phyloP scores from a whole-genome alignment of 2,329 filamentous ascomycete species.

The Ophiostoma novo-ulmi region DNA sequence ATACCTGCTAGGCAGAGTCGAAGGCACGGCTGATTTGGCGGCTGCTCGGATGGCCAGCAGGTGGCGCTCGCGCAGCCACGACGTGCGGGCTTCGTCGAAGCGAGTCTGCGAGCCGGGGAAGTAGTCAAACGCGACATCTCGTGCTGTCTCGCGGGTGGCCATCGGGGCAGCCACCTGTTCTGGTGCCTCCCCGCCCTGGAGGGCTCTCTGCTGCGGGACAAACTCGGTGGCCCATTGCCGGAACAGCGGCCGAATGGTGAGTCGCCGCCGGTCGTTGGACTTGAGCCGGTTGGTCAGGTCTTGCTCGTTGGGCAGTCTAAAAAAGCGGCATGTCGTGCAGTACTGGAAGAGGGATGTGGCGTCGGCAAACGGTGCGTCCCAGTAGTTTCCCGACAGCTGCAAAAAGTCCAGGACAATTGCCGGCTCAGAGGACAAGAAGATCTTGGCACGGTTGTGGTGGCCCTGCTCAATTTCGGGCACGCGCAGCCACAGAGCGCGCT shows the following conservation, averaged over 20 bases:
- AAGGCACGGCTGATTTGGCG: conserved; percentile 30
- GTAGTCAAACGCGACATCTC: conserved; percentile 46
- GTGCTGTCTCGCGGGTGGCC: conserved; percentile 41
- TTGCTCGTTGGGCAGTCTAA: conserved; percentile 41
- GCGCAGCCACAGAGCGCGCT: conserved; percentile 59
- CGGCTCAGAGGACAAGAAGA: conserved; percentile 58
- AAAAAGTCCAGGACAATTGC: conserved; percentile 56
- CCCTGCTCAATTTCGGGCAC: conserved; percentile 61
- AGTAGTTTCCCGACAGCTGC: conserved; percentile 46
- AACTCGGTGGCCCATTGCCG: conserved; percentile 58
- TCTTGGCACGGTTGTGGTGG: conserved; percentile 51
- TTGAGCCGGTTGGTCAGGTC: conserved; percentile 31
- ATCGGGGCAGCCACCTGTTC: too few relatives aligned
- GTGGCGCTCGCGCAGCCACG: conserved; percentile 41
- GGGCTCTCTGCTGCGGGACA: conserved; percentile 40
- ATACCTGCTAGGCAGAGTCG: conserved; percentile 31
- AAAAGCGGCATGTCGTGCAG: conserved; percentile 53
- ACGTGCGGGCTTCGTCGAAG: conserved; percentile 41
- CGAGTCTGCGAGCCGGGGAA: conserved; percentile 44
- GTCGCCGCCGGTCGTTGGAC: conserved; percentile 53
- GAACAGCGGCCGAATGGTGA: conserved; percentile 53
- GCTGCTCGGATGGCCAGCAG: conserved; percentile 39
- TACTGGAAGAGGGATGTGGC: conserved; percentile 59
- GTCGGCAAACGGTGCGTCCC: conserved; percentile 51
- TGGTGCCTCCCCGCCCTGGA: not conserved